Conservation (phyloP, 768 basidiomycete species). For the Mycena polygramma region DNA sequence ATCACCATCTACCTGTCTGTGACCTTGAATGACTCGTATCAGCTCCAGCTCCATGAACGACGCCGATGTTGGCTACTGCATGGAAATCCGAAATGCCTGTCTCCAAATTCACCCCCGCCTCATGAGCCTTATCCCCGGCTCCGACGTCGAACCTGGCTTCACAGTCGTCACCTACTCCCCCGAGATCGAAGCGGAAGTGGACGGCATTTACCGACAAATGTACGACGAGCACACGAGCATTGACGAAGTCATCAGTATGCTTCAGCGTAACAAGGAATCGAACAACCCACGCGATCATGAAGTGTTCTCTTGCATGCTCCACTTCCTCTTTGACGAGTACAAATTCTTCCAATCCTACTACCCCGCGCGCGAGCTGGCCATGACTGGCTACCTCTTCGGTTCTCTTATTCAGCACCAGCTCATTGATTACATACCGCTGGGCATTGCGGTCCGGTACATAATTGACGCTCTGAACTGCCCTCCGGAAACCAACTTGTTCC, state of each 20-base stretch:
- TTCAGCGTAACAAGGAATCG: slow-evolving; percentile 89
- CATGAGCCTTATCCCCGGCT: slow-evolving; percentile 90
- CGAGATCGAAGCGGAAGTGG: slow-evolving; percentile 94
- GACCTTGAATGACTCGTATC: too few species aligned
- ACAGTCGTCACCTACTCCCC: slow-evolving; percentile 87
- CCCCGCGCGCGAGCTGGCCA: slow-evolving; percentile 91
- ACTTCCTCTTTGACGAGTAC: slow-evolving; percentile 99
- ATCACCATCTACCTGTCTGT: too few species aligned
- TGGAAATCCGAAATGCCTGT: slow-evolving; percentile 93
- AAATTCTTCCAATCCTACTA: slow-evolving; percentile 99
- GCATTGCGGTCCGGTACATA: slow-evolving; percentile 97
- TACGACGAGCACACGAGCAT: slow-evolving; percentile 95
- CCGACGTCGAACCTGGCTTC: slow-evolving; percentile 92
- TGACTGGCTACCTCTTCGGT: slow-evolving; percentile 97
- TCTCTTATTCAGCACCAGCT: slow-evolving; percentile 95
- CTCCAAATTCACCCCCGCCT: slow-evolving; percentile 96
- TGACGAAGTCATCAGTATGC: slow-evolving; percentile 91
- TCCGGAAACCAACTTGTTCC: slow-evolving; percentile 93
- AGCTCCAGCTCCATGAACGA: slow-evolving; percentile 83
- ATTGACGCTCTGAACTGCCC: slow-evolving; percentile 93
- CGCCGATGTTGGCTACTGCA: slow-evolving; percentile 86
- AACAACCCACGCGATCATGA: slow-evolving; percentile 90
- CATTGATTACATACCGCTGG: slow-evolving; percentile 93
- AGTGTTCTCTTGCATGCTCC: slow-evolving; percentile 99
- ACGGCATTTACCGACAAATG: slow-evolving; percentile 97